Evolutionary conservation across 768 basidiomycete species (phyloP).

Genomic region (Rhodotorula babjevae): DNA sequence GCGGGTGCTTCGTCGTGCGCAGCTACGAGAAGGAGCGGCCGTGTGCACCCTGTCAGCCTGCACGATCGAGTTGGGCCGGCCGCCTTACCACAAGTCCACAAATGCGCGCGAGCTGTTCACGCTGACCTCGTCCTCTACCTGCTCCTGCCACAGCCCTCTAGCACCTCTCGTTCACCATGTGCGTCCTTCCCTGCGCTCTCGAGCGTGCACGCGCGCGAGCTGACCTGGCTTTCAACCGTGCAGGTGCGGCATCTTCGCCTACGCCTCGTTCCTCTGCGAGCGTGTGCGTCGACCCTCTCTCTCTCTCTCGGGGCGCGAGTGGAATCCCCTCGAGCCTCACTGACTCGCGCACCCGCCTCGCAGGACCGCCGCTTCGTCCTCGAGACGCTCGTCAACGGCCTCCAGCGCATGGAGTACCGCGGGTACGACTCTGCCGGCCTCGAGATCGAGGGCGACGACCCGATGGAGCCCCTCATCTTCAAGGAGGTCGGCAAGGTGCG

Average conservation of each 20-base stretch:
- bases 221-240: background rate
- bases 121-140: background rate
- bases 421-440: slow-evolving; percentile 84
- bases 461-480: slow-evolving; percentile 73
- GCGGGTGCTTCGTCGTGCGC: too few species aligned
- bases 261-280: slow-evolving; percentile 90
- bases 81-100: too few species aligned
- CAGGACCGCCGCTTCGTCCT: slow-evolving; percentile 85
- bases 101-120: background rate
- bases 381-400: slow-evolving; percentile 82
- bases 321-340: background rate
- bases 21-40: too few species aligned
- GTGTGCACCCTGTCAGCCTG: too few species aligned
- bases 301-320: too few species aligned
- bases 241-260: slow-evolving; percentile 90
- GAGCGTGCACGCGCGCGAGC: background rate
- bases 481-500: slow-evolving; percentile 98
- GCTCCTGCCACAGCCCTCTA: background rate
- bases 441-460: slow-evolving; percentile 79
- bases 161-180: background rate
- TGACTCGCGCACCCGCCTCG: background rate
- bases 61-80: too few species aligned
- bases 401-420: slow-evolving; percentile 92
- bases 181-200: background rate
- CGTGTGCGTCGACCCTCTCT: slow-evolving; percentile 58